Conservation (phyloP, 2,329 filamentous ascomycete species). For the Trichoderma sp. region DNA sequence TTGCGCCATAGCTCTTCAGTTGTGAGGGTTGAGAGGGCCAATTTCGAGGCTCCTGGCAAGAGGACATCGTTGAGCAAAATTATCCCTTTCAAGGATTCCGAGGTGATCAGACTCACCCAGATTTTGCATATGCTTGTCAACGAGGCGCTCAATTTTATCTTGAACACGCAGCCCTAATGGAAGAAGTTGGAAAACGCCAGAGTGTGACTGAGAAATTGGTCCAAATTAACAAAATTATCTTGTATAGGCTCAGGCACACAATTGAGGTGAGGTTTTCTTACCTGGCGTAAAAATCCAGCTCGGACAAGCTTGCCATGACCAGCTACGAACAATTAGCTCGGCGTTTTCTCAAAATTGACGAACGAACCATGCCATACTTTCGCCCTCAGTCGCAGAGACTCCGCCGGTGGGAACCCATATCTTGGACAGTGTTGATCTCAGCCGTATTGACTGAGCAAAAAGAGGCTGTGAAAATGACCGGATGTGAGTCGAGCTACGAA, state of each 20-base stretch:
- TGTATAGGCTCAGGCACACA: neutral
- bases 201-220: slow-evolving; percentile 58
- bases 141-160: slow-evolving; percentile 77
- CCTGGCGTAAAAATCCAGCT: slow-evolving; percentile 71
- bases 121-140: slow-evolving; percentile 84
- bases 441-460: slow-evolving; percentile 34
- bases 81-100: neutral
- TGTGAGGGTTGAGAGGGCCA: slow-evolving; percentile 81
- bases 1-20: slow-evolving; percentile 78
- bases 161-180: slow-evolving; percentile 85
- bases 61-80: neutral
- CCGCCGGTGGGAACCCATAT: slow-evolving; percentile 79
- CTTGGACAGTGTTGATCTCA: slow-evolving; percentile 54
- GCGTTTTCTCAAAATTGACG: neutral
- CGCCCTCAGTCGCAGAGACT: slow-evolving; percentile 54
- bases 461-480: slow-evolving; percentile 26
- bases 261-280: slow-evolving; percentile 32
- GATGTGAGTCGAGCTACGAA: slow-evolving; percentile 12
- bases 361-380: slow-evolving; percentile 39
- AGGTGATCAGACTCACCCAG: slow-evolving; percentile 50
- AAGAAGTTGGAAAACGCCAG: slow-evolving; percentile 88
- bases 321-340: slow-evolving; percentile 42
- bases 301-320: slow-evolving; percentile 65
- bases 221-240: neutral
- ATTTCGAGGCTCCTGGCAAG: slow-evolving; percentile 67